phyloP scores from a whole-genome alignment of 2,329 filamentous ascomycete species.

The Xylaria sp. region DNA sequence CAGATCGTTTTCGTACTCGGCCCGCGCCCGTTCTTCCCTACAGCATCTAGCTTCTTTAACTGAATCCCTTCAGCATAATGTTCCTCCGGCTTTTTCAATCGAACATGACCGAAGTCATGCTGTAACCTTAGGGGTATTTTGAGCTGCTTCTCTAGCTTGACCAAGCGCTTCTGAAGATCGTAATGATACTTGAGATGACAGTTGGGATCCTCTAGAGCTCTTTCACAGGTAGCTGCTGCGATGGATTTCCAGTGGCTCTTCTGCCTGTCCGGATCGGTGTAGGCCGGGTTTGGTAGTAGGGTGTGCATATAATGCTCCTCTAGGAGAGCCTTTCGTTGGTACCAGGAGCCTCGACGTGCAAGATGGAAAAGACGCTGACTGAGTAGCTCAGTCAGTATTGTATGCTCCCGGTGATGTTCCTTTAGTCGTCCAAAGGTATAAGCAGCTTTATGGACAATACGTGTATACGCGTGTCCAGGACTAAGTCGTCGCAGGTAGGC shows the following conservation, averaged over 20 bases:
- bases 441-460: constrained; percentile 87
- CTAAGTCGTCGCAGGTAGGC: constrained; percentile 89
- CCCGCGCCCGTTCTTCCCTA: constrained; percentile 47
- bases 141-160: constrained; percentile 84
- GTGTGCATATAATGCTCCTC: constrained; percentile 94
- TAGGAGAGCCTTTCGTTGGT: constrained; percentile 89
- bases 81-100: constrained; percentile 75
- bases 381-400: constrained; percentile 75
- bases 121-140: constrained; percentile 84
- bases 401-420: constrained; percentile 76
- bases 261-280: constrained; percentile 54
- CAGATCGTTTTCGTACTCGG: constrained; percentile 78
- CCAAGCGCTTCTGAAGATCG: constrained; percentile 91
- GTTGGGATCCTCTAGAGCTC: constrained; percentile 82
- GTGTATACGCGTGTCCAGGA: constrained; percentile 89
- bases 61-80: constrained; percentile 79
- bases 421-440: constrained; percentile 82
- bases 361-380: constrained; percentile 83
- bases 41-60: constrained; percentile 64
- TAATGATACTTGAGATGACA: constrained; percentile 94
- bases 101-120: constrained; percentile 90
- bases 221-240: constrained; percentile 81
- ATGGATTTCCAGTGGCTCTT: constrained; percentile 83
- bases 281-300: constrained; percentile 52
- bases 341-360: constrained; percentile 87